Conservation (phyloP, 1,284 basidiomycete genomes). For the Leccinum discolor region DNA sequence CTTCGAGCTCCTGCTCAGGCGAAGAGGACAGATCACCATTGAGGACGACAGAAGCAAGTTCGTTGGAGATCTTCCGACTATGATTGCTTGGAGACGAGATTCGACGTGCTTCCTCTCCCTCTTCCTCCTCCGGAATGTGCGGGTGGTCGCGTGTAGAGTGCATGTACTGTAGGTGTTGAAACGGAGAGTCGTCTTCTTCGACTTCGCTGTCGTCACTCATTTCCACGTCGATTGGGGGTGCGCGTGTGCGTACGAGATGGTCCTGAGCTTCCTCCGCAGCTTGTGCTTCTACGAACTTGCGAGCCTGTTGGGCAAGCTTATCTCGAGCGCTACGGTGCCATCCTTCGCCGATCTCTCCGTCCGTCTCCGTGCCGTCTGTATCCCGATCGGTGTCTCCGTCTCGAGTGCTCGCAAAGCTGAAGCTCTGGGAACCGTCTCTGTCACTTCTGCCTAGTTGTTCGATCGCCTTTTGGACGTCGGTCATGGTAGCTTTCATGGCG, state of each 20-base stretch:
- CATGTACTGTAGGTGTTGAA: constrained; percentile 36
- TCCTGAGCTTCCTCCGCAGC: constrained; percentile 42
- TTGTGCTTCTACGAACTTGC: constrained; percentile 60
- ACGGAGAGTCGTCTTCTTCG: constrained; percentile 54
- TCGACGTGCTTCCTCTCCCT: too few relatives aligned
- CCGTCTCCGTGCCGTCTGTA: constrained; percentile 57
- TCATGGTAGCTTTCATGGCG: constrained; percentile 80
- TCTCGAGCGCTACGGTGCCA: constrained; percentile 69
- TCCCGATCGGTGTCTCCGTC: constrained; percentile 58
- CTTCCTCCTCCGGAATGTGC: constrained; percentile 8
- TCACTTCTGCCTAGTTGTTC: constrained; percentile 65
- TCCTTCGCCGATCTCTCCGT: constrained; percentile 45
- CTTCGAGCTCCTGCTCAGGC: constrained; percentile 36
- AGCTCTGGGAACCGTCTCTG: constrained; percentile 60
- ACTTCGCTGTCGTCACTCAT: constrained; percentile 80
- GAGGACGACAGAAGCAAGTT: too few relatives aligned
- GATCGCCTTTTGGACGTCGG: constrained; percentile 86
- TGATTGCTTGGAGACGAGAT: too few relatives aligned
- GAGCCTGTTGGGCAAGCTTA: constrained; percentile 77
- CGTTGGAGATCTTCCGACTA: too few relatives aligned
- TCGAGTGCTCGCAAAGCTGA: constrained; percentile 70
- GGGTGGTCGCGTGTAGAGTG: constrained; percentile 47
- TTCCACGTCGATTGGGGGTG: constrained; percentile 75
- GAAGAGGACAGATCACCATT: constrained; percentile 22
- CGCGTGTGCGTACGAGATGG: constrained; percentile 39